These are phyloP conservation scores for Cyclotella atomus DNA, from an alignment of 108 stramenopile genomes.

Conservation along the genomic window DNA sequence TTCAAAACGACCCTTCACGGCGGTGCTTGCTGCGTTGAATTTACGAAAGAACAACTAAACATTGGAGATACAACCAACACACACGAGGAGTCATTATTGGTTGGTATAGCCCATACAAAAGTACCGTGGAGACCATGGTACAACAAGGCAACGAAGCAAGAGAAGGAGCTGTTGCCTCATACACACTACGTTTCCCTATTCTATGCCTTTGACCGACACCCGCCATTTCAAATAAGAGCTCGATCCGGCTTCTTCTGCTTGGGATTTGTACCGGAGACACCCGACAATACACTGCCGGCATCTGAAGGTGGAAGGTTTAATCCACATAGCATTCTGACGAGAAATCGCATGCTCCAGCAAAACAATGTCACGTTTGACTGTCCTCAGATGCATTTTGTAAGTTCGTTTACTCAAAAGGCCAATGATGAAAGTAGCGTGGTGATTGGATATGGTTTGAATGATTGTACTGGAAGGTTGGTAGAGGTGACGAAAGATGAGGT, in stretches of 20 bases:
- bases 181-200: conserved; percentile 48
- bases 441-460: conserved; percentile 67
- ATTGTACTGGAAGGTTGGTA: conserved; percentile 57
- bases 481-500: conserved; percentile 52
- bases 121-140: conserved; percentile 48
- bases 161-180: conserved; percentile 41
- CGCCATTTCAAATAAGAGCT: conserved; percentile 47
- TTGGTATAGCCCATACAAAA: conserved; percentile 50
- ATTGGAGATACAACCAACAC: background rate
- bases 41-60: conserved; percentile 32
- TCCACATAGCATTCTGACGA: conserved; percentile 25
- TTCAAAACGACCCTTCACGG: conserved; percentile 46
- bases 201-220: conserved; percentile 46
- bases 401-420: conserved; percentile 47
- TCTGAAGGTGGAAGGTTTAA: conserved; percentile 43
- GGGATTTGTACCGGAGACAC: conserved; percentile 24
- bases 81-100: conserved; percentile 33
- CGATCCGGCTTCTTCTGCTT: conserved; percentile 56
- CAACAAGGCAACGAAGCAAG: conserved; percentile 19
- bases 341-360: conserved; percentile 29
- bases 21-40: conserved; percentile 45
- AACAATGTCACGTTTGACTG: conserved; percentile 49
- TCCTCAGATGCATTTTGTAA: conserved; percentile 60
- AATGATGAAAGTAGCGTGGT: conserved; percentile 41
- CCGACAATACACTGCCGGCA: conserved; percentile 1